Percentiles rank a stretch among this genome's conserved stretches.
phyloP scores from a whole-genome alignment of 148 eudicot species.

The Vaccinium vitisidaea region DNA sequence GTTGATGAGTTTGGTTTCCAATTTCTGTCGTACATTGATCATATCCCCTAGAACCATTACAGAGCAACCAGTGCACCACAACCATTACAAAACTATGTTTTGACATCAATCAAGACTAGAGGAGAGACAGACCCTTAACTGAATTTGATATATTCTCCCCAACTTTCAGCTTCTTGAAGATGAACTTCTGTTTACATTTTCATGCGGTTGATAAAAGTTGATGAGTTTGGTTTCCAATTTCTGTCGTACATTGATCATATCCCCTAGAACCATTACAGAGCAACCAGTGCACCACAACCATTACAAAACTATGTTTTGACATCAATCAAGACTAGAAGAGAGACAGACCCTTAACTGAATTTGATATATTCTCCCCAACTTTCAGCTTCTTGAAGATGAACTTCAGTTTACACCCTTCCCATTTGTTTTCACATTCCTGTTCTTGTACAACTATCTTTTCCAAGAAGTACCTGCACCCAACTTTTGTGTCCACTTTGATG shows the following conservation, averaged over 20 bases:
- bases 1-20: background rate
- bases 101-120: background rate
- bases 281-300: background rate
- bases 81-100: background rate
- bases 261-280: background rate
- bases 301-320: background rate
- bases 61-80: background rate
- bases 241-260: background rate
- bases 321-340: background rate
- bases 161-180: background rate
- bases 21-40: background rate
- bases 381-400: background rate
- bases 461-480: background rate
- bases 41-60: background rate
- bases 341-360: slow-evolving; percentile 6
- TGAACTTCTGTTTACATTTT: background rate
- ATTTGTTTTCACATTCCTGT: background rate
- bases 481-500: background rate
- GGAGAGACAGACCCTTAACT: background rate
- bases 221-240: background rate
- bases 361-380: background rate
- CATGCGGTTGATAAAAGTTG: background rate
- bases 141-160: background rate
- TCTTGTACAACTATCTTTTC: background rate
- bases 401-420: background rate